Base-by-base conservation (phyloP, 345 rosid species). In the Luvunga scandens region DNA sequence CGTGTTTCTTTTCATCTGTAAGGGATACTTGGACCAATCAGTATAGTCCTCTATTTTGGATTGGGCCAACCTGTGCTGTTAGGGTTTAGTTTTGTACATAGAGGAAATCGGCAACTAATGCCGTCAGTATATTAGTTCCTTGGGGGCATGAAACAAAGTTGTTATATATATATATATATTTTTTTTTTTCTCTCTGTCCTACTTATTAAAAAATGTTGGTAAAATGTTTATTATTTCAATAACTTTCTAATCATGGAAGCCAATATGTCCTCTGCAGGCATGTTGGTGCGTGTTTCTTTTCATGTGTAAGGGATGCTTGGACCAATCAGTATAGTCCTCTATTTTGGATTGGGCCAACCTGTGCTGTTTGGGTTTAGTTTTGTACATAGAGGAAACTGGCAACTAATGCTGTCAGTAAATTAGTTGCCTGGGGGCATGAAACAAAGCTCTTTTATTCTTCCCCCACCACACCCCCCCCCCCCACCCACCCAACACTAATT, bases 291-390 rank as follows among this genome's bases (percentile, higher is more conserved):
- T 25, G 19, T 22, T 42, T 30, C 19, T 71, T 71, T 71, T 33
- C 63, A 31, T 53, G 25, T 60, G 38, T 16, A 24, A 60, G 56
- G 66, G 67, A 73, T 39, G 27, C 36, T 34, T 9, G 24, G 27
- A 34, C 48, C 13, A 7, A 16, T 57, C 7, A 1, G 30, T 48
- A 33, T 14, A 24, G 59, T 69, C 36, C 60, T 25, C 65, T 18
- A 57, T 33, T 72, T 36, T 34, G 53, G 62, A 18, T 72, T n/a
- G 50, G 62, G 25, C 77, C 65, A 73, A 42, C n/a, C 66, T 73
- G 3, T 63, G 4, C 5, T 4, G 34, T 4, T 34, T n/a, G 75
- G 62, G 5, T 33, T 27, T n/a, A 25, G 1, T 66, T 25, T 75
- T n/a, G 48, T 66, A 19, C 56, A 27, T 25, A 48, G 45, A 45